Evolutionary conservation across 2,329 filamentous ascomycete species (phyloP), one percentile per base, ranked within the genome.

Genomic region (Cadophora gregata): DNA sequence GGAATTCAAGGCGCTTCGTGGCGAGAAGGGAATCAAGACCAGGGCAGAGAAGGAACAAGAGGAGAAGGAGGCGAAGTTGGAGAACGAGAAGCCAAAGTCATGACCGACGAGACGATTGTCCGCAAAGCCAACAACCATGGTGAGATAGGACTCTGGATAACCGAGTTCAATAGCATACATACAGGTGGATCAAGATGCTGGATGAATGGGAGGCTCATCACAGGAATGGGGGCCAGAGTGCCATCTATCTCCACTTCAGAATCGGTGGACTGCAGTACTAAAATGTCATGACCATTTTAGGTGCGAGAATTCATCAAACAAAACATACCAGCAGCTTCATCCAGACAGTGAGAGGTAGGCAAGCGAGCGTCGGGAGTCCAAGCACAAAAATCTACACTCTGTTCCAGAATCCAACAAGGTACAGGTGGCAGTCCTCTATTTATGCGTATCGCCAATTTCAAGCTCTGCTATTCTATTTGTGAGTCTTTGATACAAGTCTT

Each of bases 1-100:
- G 69, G 84, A 84, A 65, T 76, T 82, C 72, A 81, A 78, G 73
- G 64, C 67, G 3, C 51, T 72, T n/a, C 58, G 69, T 4, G 65
- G 64, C 16, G 66, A 71, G 48, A 65, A 68, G 33, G 63, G 59
- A 10, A 60, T 69, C 31, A 67, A 67, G 66, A 51, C 63, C 27
- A 64, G 69, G 48, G 65, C 50, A 14, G 65, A 65, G 21, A 56
- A 59, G 51, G 61, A 67, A 31, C 24, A 47, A 16, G 48, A 62
- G 38, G 58, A 61, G 21, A 64, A n/a, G 38, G 59, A 59, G 19
- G 64, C 47, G 36, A 51, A 53, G 25, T 21, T 27, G 29, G 62
- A 63, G 4, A 51, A 56, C 51, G 27, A 63, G 62, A 58, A 56
- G 42, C 27, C 51, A 25, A 48, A 63, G 51, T 19, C 58, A n/a